Evolutionary conservation across 805 yeast genomes (phyloP), one percentile per base, ranked within the genome.

Genomic region (Myxozyma neotropica): DNA sequence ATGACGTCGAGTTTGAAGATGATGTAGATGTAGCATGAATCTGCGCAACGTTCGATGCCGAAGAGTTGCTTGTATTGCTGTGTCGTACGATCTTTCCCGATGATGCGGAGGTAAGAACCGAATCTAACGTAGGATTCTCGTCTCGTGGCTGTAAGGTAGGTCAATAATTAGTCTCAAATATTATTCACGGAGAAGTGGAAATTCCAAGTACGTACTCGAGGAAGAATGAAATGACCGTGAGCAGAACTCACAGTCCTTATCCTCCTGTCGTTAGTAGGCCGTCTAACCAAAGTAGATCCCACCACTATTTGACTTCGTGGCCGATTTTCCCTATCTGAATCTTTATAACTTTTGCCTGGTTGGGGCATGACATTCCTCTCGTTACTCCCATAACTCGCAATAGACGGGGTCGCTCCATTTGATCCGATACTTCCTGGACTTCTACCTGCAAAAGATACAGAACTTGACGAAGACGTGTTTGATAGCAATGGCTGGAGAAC

Each of bases 401-500:
- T 6, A 10, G 51, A 33, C 39, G 33, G 27, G 33, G 52, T 13
- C 19, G 50, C 31, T 12, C 51, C 51, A n/a, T 26, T n/a, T 17
- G 57, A 54, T 12, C 40, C 53, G 13, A 31, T 36, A 43, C 58
- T 54, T 12, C 35, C 51, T 17, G 24, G 40, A 19, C 49, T 45
- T 23, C 38, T 24, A 31, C 57, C 45, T 23, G n/a, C 19, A 10
- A 21, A 39, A 10, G 60, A 50, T 7, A 31, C n/a, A 0, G 50
- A 45, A 23, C 56, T 39, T 15, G 61, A 31, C n/a, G 57, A 45
- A 12, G 53, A 57, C 15, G 61, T 46, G 33, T 26, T 36, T 15
- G 61, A 52, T 15, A 57, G 42, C 10, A 57, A 29, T 26, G 61
- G 61, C 49, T 44, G 57, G 3, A 46, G 43, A 17, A 55, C 15